A percentile compares a stretch with the other conserved stretches of the same genome.
Conservation (phyloP, 2,329 filamentous ascomycete genomes). For the Macrophomina phaseolina region DNA sequence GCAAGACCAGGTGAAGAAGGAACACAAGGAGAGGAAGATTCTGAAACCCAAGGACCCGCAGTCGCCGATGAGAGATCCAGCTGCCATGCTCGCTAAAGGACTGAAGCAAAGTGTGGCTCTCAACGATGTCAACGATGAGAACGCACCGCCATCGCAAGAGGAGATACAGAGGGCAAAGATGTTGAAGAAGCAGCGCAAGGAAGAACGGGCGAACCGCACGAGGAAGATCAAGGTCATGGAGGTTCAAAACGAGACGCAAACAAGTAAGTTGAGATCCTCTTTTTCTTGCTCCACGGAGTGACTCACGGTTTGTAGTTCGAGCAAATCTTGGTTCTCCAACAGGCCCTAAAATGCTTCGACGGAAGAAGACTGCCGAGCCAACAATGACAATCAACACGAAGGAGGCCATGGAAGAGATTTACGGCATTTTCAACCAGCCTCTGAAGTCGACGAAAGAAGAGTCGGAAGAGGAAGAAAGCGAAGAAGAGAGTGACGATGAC, state of each 20-base stretch:
- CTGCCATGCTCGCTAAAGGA: slow-evolving; percentile 19
- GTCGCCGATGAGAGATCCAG: slow-evolving; percentile 4
- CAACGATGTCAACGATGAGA: slow-evolving; percentile 51
- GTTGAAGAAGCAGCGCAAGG: slow-evolving; percentile 53
- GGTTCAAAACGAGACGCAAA: slow-evolving; percentile 85
- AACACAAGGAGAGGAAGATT: slow-evolving; percentile 9
- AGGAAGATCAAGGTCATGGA: slow-evolving; percentile 72
- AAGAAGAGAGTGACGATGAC: slow-evolving; percentile 70
- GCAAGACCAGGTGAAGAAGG: slow-evolving; percentile 25
- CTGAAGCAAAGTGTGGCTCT: slow-evolving; percentile 22
- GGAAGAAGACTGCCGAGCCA: slow-evolving; percentile 78
- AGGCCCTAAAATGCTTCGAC: slow-evolving; percentile 76
- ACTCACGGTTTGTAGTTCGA: slow-evolving; percentile 67
- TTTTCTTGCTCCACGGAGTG: no score
- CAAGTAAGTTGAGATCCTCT: slow-evolving; percentile 65
- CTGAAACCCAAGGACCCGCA: slow-evolving; percentile 24
- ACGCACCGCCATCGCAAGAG: slow-evolving; percentile 52
- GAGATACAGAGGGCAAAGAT: slow-evolving; percentile 64
- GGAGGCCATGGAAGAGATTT: slow-evolving; percentile 96
- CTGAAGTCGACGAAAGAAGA: slow-evolving; percentile 57
- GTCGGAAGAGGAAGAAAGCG: slow-evolving; percentile 64
- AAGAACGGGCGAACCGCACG: slow-evolving; percentile 57
- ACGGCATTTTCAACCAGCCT: slow-evolving; percentile 94
- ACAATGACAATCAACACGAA: slow-evolving; percentile 98
- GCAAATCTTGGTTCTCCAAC: slow-evolving; percentile 90